These are phyloP conservation scores for Sutorius eximius DNA, from an alignment of 1,284 basidiomycete species.

Conservation along the genomic window DNA sequence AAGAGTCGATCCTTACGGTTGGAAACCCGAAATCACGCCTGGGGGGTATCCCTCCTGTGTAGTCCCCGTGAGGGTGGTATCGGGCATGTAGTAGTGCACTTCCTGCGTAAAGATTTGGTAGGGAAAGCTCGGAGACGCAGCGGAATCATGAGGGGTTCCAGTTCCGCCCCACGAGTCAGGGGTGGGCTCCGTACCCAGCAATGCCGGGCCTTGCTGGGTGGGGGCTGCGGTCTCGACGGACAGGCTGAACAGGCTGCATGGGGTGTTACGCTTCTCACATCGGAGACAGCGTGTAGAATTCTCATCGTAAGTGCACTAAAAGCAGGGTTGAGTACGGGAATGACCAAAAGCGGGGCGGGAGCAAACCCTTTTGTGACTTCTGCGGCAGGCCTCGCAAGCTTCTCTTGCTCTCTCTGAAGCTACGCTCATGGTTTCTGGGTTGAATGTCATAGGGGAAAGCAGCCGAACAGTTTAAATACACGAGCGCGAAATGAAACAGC, in stretches of 20 bases:
- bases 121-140: conserved; percentile 7
- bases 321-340: conserved; percentile 6
- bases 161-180: conserved; percentile 15
- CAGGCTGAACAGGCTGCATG: conserved; percentile 24
- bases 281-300: conserved; percentile 18
- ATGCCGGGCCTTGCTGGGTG: conserved; percentile 8
- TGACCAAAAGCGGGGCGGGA: neutral
- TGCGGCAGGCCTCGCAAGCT: conserved; percentile 32
- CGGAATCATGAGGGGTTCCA: conserved; percentile 10
- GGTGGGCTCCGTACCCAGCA: neutral
- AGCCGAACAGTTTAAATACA: conserved; percentile 27
- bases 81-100: neutral
- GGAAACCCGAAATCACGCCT: neutral
- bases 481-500: conserved; percentile 6
- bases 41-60: conserved; percentile 11
- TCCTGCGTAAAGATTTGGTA: neutral
- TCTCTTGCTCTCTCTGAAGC: conserved; percentile 28
- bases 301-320: conserved; percentile 22
- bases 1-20: conserved; percentile 10
- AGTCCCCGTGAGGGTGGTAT: neutral
- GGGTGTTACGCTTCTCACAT: conserved; percentile 12
- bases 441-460: neutral
- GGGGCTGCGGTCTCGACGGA: neutral
- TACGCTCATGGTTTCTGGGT: conserved; percentile 21
- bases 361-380: conserved; percentile 33